Evolutionary conservation across 768 basidiomycete species (phyloP).

Genomic region (Candolleomyces eurysporus): DNA sequence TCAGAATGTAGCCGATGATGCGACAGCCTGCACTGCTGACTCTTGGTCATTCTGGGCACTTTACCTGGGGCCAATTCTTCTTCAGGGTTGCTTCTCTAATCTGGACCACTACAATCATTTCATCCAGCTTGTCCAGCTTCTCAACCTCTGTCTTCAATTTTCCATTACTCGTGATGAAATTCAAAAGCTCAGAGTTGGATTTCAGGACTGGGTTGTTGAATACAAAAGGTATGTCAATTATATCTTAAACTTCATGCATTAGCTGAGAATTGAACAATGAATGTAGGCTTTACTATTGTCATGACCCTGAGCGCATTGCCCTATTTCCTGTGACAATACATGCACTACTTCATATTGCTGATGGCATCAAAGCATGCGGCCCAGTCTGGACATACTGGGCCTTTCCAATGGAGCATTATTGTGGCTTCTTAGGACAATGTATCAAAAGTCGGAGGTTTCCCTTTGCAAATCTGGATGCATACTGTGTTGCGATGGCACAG

Average conservation of each 20-base stretch:
- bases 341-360: neutral
- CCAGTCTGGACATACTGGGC: neutral
- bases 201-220: constrained; percentile 33
- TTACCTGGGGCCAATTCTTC: constrained; percentile 36
- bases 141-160: constrained; percentile 33
- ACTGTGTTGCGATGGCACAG: neutral
- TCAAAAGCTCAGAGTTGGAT: constrained; percentile 19
- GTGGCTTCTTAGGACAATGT: neutral
- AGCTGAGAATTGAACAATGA: neutral
- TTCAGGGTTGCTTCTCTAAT: constrained; percentile 24
- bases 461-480: neutral
- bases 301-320: neutral
- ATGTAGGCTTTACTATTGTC: neutral
- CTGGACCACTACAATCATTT: constrained; percentile 37
- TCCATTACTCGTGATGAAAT: constrained; percentile 24
- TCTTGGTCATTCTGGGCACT: constrained; percentile 36
- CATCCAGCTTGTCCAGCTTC: constrained; percentile 28
- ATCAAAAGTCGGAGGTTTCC: neutral
- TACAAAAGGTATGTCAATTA: constrained; percentile 32
- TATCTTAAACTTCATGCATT: neutral
- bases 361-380: neutral
- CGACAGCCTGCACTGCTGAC: constrained; percentile 31
- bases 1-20: constrained; percentile 24
- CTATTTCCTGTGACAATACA: neutral
- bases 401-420: neutral